Conservation (phyloP, 2,329 filamentous ascomycete species). For the Curvularia hawaiiensis region DNA sequence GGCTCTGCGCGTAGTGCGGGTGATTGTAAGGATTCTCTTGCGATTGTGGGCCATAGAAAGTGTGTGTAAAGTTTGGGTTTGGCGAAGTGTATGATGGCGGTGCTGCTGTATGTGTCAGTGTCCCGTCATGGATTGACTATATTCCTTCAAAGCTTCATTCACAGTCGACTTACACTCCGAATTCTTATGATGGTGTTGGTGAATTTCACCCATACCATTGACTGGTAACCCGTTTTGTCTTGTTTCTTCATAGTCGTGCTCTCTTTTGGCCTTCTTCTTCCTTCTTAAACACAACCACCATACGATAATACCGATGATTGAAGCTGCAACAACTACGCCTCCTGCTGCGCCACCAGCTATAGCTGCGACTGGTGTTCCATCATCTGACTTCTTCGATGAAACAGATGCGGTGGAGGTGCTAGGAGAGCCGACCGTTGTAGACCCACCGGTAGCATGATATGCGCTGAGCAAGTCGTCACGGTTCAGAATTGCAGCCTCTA, state of each 20-base stretch:
- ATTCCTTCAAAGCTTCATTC: too few species aligned
- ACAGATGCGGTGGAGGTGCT: constrained; percentile 1
- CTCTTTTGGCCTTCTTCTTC: constrained; percentile 10
- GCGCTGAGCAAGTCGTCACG: constrained; percentile 18
- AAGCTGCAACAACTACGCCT: constrained; percentile 22
- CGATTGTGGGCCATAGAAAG: not conserved
- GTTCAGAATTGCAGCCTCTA: constrained; percentile 29
- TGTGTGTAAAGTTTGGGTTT: constrained; percentile 2
- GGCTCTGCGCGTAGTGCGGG: constrained; percentile 6
- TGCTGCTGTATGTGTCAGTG: constrained; percentile 5
- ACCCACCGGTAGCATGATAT: constrained; percentile 22
- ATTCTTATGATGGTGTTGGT: not conserved
- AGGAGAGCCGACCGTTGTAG: constrained; percentile 3
- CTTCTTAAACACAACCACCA: constrained; percentile 23
- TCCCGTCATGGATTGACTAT: not conserved
- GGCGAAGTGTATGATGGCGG: constrained; percentile 16
- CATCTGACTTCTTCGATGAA: not conserved
- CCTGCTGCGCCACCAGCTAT: constrained; percentile 34
- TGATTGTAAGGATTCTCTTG: not conserved
- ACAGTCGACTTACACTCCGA: not conserved
- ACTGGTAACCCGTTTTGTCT: not conserved
- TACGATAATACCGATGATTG: constrained; percentile 22
- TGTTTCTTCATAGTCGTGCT: not conserved
- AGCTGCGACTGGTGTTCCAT: constrained; percentile 20
- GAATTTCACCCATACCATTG: not conserved